Evolutionary conservation across 352 stramenopile genomes (phyloP).

Genomic region (Phytopythium aichiense): DNA sequence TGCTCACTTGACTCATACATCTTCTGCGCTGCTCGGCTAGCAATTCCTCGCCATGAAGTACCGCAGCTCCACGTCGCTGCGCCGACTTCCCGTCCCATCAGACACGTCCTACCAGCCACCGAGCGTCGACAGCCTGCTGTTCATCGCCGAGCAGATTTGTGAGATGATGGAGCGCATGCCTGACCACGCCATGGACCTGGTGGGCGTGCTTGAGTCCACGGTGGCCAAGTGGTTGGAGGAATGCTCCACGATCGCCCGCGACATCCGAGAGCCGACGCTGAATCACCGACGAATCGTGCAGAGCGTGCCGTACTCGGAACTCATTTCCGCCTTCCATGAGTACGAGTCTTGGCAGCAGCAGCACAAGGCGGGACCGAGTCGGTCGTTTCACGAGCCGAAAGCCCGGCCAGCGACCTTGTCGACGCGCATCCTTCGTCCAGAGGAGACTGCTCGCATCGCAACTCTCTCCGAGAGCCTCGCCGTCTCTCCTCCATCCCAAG

Average conservation of each 20-base stretch:
- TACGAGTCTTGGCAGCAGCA: constrained; percentile 63
- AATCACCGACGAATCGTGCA: constrained; percentile 64
- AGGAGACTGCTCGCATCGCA: neutral
- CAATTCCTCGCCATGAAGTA: constrained; percentile 60
- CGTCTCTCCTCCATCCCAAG: neutral
- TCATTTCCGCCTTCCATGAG: constrained; percentile 56
- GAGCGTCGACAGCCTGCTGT: constrained; percentile 73
- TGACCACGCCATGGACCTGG: constrained; percentile 49
- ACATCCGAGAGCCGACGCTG: constrained; percentile 71
- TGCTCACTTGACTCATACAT: neutral
- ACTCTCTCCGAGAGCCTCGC: neutral
- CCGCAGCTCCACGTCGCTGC: constrained; percentile 33
- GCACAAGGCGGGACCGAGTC: constrained; percentile 48
- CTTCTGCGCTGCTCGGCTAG: constrained; percentile 7
- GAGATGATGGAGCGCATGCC: constrained; percentile 76
- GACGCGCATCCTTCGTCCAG: neutral
- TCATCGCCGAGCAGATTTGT: constrained; percentile 57
- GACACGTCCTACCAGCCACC: constrained; percentile 75
- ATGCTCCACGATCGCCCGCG: constrained; percentile 60
- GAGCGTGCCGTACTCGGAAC: constrained; percentile 47
- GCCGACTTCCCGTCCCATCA: constrained; percentile 50
- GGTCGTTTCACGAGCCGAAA: constrained; percentile 43
- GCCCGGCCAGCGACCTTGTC: constrained; percentile 17
- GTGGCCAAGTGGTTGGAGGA: constrained; percentile 73
- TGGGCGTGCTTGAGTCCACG: constrained; percentile 56